Percentiles rank a stretch among this genome's conserved stretches.
Conservation (phyloP, 1,284 basidiomycete genomes). For the Takashimella koratensis region DNA sequence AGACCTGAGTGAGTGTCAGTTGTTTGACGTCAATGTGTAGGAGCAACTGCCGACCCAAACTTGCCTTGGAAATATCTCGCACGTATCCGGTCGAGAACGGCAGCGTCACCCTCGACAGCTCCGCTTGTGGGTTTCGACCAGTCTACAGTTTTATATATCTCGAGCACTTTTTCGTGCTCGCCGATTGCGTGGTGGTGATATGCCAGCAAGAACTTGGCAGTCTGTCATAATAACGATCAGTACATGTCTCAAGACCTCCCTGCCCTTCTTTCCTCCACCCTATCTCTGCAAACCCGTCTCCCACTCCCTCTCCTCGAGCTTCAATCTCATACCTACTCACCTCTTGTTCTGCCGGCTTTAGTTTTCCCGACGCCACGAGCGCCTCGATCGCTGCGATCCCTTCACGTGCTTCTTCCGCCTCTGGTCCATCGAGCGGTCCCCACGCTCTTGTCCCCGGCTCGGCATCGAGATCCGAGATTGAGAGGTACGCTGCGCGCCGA, state of each 20-base stretch:
- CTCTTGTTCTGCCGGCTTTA: constrained; percentile 35
- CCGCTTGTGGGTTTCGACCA: constrained; percentile 42
- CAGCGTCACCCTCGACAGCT: constrained; percentile 45
- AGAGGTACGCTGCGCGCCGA: neutral
- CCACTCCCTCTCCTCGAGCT: too few species aligned
- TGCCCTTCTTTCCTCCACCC: too few species aligned
- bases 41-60: constrained; percentile 1
- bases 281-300: too few species aligned
- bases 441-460: constrained; percentile 9
- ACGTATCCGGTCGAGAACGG: constrained; percentile 48
- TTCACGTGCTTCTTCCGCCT: constrained; percentile 28
- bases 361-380: constrained; percentile 15
- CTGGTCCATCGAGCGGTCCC: constrained; percentile 25
- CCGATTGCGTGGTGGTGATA: constrained; percentile 74
- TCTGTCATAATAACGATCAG: too few species aligned
- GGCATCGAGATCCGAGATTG: neutral
- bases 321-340: constrained; percentile 56
- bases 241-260: too few species aligned
- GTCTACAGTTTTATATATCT: constrained; percentile 58
- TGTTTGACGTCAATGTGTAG: neutral
- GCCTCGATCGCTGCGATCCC: constrained; percentile 20
- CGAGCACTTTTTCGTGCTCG: constrained; percentile 61
- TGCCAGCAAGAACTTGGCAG: constrained; percentile 58
- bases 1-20: constrained; percentile 18
- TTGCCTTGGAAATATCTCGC: constrained; percentile 47